Evolutionary conservation across 139 green algal genomes (phyloP), one percentile per base, ranked within the genome.

Genomic region (Coelastrella sp.): DNA sequence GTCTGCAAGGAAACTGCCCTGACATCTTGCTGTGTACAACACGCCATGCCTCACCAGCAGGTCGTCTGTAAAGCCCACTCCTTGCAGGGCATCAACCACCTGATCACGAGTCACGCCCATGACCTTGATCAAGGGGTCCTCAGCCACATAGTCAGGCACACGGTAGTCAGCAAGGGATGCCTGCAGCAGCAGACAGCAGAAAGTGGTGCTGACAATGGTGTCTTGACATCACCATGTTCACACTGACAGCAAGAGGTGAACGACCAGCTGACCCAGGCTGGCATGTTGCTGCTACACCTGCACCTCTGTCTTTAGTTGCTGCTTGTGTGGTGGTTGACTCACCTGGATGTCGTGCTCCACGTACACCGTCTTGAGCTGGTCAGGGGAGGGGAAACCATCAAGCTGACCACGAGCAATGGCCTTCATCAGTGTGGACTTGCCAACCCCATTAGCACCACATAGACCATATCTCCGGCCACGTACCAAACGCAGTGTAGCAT

Each of bases 371-470:
- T 91, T 90, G 58, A 98, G 92, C 91, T 97, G 82, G 57, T 97
- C 94, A 57, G 95, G 91, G 49, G 96, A 93, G 19, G 97, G 96
- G 92, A 99, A 98, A 82, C 96, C 96, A 27, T 99, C 96, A 35
- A 98, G 91, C 94, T 99, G 95, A 66, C 95, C 96, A 87, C 96
- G 95, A 83, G 95, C 93, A 85, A 99, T 99, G 87, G 97, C 96
- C 84, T 96, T 94, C 96, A 99, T 98, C n/a, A 99, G 96, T 8
- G 97, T 99, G 19, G 94, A 96, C 93, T 98, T 98, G 89, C 96
- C 96, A 84, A 89, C 94, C 82, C 96, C 97, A 90, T 99, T 98
- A 86, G 90, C 92, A 65, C 97, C 96, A 90, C 96, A 98, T 91
- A 99, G 94, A 76, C 96, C 97, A 88, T 99, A 99, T 35, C 96